These are phyloP conservation scores for Xylariaceae sp. DNA, from an alignment of 2,329 filamentous ascomycete genomes.

Conservation along the genomic window DNA sequence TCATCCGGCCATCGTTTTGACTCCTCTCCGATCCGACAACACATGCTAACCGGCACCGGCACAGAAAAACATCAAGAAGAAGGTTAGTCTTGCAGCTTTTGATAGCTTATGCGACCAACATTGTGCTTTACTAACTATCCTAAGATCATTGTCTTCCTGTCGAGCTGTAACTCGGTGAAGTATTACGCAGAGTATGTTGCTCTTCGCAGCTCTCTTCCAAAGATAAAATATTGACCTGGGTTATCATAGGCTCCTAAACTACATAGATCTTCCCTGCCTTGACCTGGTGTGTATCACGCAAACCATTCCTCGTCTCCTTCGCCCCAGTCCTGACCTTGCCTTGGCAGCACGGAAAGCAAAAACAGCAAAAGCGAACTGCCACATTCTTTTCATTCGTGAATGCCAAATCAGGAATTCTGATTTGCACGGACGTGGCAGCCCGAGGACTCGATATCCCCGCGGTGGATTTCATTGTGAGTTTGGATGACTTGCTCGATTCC, in stretches of 20 bases:
- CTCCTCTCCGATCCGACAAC: not conserved
- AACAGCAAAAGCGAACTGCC: constrained; percentile 98
- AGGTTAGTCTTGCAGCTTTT: too few species aligned
- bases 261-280: constrained; percentile 71
- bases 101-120: too few species aligned
- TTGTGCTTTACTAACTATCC: too few species aligned
- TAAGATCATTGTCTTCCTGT: constrained; percentile 93
- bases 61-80: constrained; percentile 19
- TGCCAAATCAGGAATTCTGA: constrained; percentile 73
- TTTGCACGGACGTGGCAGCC: constrained; percentile 95
- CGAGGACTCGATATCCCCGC: constrained; percentile 91
- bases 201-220: not conserved
- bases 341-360: constrained; percentile 74
- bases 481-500: not conserved
- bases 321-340: not conserved
- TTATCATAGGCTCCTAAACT: constrained; percentile 63
- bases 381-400: constrained; percentile 97
- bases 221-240: constrained; percentile 1
- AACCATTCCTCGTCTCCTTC: too few species aligned
- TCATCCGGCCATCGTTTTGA: too few species aligned
- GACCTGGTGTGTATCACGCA: constrained; percentile 41
- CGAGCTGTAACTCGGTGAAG: constrained; percentile 86
- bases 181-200: constrained; percentile 73
- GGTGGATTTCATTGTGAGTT: constrained; percentile 70
- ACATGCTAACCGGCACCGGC: not conserved